phyloP scores from a whole-genome alignment of 2,329 filamentous ascomycete genomes.

The Xylariales sp. region DNA sequence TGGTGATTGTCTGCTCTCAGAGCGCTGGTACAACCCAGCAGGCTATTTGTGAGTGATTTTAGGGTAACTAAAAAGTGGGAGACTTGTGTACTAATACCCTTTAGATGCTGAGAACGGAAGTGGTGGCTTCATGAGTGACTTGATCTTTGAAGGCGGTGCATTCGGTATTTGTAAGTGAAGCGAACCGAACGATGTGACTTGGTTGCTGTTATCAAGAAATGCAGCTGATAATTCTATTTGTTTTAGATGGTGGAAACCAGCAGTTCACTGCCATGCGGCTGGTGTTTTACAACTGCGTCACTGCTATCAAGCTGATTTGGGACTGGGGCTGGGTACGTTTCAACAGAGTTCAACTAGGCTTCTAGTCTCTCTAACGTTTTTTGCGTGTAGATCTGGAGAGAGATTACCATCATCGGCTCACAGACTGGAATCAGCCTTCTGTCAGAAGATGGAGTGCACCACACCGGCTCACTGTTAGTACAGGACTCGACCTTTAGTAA shows the following conservation, averaged over 20 bases:
- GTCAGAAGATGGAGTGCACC: not conserved
- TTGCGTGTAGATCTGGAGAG: not conserved
- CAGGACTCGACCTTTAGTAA: not conserved
- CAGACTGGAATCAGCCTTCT: not conserved
- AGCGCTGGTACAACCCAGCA: not conserved
- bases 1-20: slow-evolving; percentile 8
- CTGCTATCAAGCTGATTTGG: not conserved
- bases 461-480: not conserved
- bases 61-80: no score
- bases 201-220: no score
- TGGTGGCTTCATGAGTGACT: slow-evolving; percentile 9
- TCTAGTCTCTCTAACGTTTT: not conserved
- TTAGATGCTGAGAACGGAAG: slow-evolving; percentile 35
- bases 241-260: slow-evolving; percentile 52
- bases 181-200: no score
- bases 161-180: slow-evolving; percentile 30
- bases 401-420: not conserved
- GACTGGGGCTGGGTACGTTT: not conserved
- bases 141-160: slow-evolving; percentile 50
- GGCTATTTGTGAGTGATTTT: no score
- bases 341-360: not conserved
- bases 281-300: slow-evolving; percentile 45
- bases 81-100: no score
- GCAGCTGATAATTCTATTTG: not conserved
- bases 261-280: slow-evolving; percentile 57